A percentile compares a stretch with the other conserved stretches of the same genome.
phyloP scores from a whole-genome alignment of 2,329 filamentous ascomycete genomes.

The Allantophomopsis cytisporea region DNA sequence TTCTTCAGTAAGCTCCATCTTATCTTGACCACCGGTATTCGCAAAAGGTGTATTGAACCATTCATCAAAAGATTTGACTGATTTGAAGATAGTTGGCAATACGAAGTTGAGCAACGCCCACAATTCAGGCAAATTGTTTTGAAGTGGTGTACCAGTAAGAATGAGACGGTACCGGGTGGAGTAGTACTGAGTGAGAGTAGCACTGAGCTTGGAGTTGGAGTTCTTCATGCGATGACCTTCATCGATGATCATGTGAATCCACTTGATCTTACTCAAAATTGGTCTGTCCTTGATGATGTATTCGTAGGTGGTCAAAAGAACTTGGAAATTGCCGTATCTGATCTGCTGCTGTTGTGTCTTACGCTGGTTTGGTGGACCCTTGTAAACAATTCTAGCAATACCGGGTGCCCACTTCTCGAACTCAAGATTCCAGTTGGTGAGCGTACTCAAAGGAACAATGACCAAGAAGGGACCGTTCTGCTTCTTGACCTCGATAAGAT shows the following conservation, averaged over 20 bases:
- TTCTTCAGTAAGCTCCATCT: constrained; percentile 99
- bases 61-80: constrained; percentile 95
- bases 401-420: constrained; percentile 98
- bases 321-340: constrained; percentile 89
- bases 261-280: constrained; percentile 94
- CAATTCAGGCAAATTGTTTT: constrained; percentile 91
- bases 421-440: constrained; percentile 97
- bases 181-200: constrained; percentile 91
- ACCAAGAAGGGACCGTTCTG: constrained; percentile 89
- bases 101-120: constrained; percentile 99
- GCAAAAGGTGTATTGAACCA: constrained; percentile 99
- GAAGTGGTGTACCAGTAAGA: constrained; percentile 88
- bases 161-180: constrained; percentile 90
- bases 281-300: constrained; percentile 99
- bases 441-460: constrained; percentile 89
- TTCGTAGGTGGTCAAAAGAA: constrained; percentile 93
- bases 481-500: constrained; percentile 90
- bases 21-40: constrained; percentile 94
- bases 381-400: constrained; percentile 83
- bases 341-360: constrained; percentile 91
- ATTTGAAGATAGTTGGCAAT: constrained; percentile 97
- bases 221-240: constrained; percentile 99
- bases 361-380: constrained; percentile 77
- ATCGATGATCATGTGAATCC: constrained; percentile 99
- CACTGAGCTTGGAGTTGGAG: constrained; percentile 86